phyloP scores from a whole-genome alignment of 2,329 filamentous ascomycete species.

The Epichloe bromicola region DNA sequence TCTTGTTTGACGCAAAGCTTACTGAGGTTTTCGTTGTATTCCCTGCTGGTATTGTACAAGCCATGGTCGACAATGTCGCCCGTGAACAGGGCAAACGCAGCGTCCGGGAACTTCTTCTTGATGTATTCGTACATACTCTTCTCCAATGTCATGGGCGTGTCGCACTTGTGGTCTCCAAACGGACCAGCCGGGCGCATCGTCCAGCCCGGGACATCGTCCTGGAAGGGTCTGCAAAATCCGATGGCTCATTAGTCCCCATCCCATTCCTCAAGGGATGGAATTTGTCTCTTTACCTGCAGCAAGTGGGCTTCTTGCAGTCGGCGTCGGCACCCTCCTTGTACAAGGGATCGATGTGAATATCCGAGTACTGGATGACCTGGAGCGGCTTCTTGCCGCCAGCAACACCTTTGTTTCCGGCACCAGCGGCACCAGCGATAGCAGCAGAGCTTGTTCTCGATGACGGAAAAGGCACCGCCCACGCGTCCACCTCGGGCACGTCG shows the following conservation, averaged over 20 bases:
- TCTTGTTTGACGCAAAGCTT: conserved; percentile 1
- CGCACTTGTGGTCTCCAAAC: conserved; percentile 39
- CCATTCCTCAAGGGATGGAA: background rate
- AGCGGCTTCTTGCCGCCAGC: conserved; percentile 32
- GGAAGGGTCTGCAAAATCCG: conserved; percentile 35
- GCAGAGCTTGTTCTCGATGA: conserved; percentile 19
- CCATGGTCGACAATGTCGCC: conserved; percentile 43
- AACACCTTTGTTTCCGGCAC: conserved; percentile 10
- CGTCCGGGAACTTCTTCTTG: conserved; percentile 27
- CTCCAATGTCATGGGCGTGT: conserved; percentile 35
- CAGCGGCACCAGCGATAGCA: background rate
- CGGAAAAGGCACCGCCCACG: conserved; percentile 30
- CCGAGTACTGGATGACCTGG: conserved; percentile 43
- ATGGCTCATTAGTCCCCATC: conserved; percentile 21
- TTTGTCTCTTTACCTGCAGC: conserved; percentile 29
- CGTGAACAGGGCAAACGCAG: conserved; percentile 41
- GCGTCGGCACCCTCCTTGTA: conserved; percentile 39
- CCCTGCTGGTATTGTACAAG: conserved; percentile 28
- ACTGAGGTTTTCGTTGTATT: conserved; percentile 19
- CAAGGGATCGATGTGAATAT: conserved; percentile 43
- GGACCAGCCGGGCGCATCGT: conserved; percentile 33
- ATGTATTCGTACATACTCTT: conserved; percentile 42
- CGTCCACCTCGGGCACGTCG: conserved; percentile 29
- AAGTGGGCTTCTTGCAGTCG: conserved; percentile 44
- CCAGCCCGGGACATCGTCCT: conserved; percentile 30